These are phyloP conservation scores for Spathaspora sp. DNA, from an alignment of 805 yeast species.

Conservation along the genomic window DNA sequence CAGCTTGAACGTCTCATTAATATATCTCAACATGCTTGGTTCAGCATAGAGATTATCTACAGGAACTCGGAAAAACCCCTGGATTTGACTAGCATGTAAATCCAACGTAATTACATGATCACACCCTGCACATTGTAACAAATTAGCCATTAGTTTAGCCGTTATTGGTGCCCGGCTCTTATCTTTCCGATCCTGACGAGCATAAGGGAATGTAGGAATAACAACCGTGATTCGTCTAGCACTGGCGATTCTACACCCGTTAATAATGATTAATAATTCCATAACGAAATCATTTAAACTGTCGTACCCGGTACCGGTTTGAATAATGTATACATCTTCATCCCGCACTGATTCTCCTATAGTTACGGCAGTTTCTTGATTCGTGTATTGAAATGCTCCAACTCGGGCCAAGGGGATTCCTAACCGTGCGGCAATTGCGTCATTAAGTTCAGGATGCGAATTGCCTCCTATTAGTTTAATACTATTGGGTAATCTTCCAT, in stretches of 20 bases:
- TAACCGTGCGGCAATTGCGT: constrained; percentile 60
- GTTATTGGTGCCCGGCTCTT: constrained; percentile 83
- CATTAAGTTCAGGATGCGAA: constrained; percentile 84
- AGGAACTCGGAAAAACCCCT: constrained; percentile 80
- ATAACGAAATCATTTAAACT: constrained; percentile 58
- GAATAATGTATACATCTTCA: constrained; percentile 78
- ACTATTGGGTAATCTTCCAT: constrained; percentile 30
- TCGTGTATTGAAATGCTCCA: constrained; percentile 80
- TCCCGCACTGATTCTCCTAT: constrained; percentile 81
- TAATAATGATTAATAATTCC: constrained; percentile 73
- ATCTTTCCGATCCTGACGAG: constrained; percentile 87
- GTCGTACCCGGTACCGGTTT: constrained; percentile 74
- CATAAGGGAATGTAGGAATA: constrained; percentile 80
- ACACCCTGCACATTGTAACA: constrained; percentile 81
- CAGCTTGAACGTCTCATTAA: constrained; percentile 45
- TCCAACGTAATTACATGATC: constrained; percentile 87
- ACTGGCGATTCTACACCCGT: constrained; percentile 79
- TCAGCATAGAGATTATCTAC: constrained; percentile 84
- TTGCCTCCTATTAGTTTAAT: constrained; percentile 57
- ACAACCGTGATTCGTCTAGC: constrained; percentile 82
- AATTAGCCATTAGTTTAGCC: constrained; percentile 79
- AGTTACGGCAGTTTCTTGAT: constrained; percentile 80
- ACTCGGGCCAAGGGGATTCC: constrained; percentile 70
- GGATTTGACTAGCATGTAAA: constrained; percentile 84
- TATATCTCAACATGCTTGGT: constrained; percentile 74